Percentiles rank a stretch among this genome's conserved stretches.
Evolutionary conservation across 495 filamentous ascomycete species (phyloP).

Genomic region (Bathelium albidoporum): DNA sequence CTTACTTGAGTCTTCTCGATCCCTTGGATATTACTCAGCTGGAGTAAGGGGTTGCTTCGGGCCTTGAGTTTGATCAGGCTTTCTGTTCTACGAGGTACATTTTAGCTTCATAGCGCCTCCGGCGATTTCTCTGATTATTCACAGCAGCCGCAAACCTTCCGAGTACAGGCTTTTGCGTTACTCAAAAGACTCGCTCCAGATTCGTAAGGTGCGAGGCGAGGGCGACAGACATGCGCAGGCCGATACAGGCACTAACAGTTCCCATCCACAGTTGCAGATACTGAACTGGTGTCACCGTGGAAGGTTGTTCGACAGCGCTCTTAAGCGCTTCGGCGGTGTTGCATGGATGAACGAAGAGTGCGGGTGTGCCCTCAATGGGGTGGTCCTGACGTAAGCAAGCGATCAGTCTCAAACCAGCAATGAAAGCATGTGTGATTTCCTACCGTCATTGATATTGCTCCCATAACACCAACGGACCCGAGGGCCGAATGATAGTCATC

Average conservation of each 20-base stretch:
- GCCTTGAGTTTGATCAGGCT: background rate
- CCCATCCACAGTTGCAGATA: slow-evolving; percentile 79
- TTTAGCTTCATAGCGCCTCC: background rate
- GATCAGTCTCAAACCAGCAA: background rate
- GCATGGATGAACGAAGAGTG: slow-evolving; percentile 80
- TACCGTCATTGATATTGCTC: slow-evolving; percentile 69
- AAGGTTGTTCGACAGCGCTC: slow-evolving; percentile 32
- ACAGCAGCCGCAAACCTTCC: background rate
- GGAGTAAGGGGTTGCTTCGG: background rate
- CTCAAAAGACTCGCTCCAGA: slow-evolving; percentile 2
- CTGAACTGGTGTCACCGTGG: slow-evolving; percentile 41
- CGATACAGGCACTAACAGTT: slow-evolving; percentile 60
- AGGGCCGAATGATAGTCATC: slow-evolving; percentile 47
- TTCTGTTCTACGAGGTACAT: background rate
- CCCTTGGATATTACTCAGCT: too few relatives aligned
- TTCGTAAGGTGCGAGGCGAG: slow-evolving; percentile 27
- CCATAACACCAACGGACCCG: slow-evolving; percentile 51
- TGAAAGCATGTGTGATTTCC: slow-evolving; percentile 17
- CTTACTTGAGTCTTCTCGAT: background rate
- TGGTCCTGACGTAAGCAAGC: slow-evolving; percentile 49
- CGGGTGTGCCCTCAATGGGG: slow-evolving; percentile 60
- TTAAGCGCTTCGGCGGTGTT: slow-evolving; percentile 69
- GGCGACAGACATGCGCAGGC: slow-evolving; percentile 55
- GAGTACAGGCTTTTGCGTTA: background rate
- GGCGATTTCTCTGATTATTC: background rate